A percentile compares a stretch with the other conserved stretches of the same genome.
Evolutionary conservation across 106 monocot species (phyloP).

Genomic region (Dactylorhiza incarnata): DNA sequence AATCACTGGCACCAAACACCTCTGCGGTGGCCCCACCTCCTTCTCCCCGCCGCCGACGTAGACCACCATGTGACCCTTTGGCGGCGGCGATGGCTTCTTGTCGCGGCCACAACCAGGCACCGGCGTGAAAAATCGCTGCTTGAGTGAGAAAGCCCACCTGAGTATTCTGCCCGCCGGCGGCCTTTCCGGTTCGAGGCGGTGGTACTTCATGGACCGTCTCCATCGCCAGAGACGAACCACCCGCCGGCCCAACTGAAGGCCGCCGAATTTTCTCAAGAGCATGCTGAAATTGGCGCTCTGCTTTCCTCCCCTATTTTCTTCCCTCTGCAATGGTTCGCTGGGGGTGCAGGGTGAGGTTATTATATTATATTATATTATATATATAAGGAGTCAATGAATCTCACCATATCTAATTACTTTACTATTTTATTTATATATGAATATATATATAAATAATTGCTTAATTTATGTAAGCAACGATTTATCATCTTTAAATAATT

Average conservation of each 20-base stretch:
- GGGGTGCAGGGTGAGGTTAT: not conserved
- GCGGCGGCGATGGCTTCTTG: not conserved
- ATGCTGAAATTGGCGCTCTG: not conserved
- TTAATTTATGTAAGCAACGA: no score
- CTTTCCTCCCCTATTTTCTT: not conserved
- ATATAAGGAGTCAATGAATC: no score
- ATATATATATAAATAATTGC: no score
- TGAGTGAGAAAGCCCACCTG: not conserved
- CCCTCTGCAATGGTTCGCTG: not conserved
- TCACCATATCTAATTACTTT: no score
- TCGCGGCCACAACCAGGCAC: not conserved
- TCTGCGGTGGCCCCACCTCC: slow-evolving; percentile 4
- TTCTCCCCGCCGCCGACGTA: not conserved
- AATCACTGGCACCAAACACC: slow-evolving; percentile 11
- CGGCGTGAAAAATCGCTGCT: not conserved
- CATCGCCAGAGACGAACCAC: not conserved
- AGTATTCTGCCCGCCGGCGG: not conserved
- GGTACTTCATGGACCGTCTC: not conserved
- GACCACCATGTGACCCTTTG: not conserved
- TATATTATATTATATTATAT: no score
- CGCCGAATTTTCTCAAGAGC: no score
- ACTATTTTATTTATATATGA: no score
- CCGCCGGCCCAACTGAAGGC: not conserved
- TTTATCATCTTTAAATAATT: no score
- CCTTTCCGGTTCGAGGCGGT: not conserved